Base-by-base conservation (phyloP, 2,329 filamentous ascomycete genomes). In the Chaetomiaceae sp. region DNA sequence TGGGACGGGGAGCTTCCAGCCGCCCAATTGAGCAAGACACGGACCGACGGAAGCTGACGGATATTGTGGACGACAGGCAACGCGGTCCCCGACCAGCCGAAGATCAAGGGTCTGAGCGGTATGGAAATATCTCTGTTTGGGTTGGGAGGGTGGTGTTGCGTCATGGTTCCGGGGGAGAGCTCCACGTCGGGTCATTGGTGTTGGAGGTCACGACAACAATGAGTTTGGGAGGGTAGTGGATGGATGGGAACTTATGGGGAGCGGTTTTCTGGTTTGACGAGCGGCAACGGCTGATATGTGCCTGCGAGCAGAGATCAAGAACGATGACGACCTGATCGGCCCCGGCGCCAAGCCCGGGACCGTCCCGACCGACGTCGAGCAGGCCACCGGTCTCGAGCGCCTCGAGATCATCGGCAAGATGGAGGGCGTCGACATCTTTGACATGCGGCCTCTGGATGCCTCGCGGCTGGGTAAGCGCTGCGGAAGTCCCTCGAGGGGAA, bases 381-480 rank as follows among this genome's bases (percentile, higher is more conserved):
- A 99, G 75, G 78, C 94, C 56, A 97, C 94, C 65, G 94, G 94
- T 88, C 82, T 97, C 57, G 94, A 99, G 81, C 91, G 94, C 83
- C 83, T 99, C 65, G 94, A 99, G 77, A 94, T 99, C 69, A 81
- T 99, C 72, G 94, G 94, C 76, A 99, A 99, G 85, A 96, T 97
- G 88, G 90, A 97, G 81, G 91, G 94, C 63, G 79, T 96, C 67
- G 94, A 99, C 71, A 80, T 97, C 71, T 99, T 99, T 79, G 91
- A 99, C 78, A 96, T 97, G 94, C 87, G 84, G 75, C 94, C 94
- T 60, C 83, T 99, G 66, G 94, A 97, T 72, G 81, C 92, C 61
- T 94, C 88, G 72, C 86, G 94, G 70, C 83, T 82, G 74, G 92
- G 92, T 89, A 80, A 62, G 78, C 68, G 45, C 8, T n/a, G n/a